Conservation (phyloP, 192 early-diverging fungal species). For the Mortierella claussenii region DNA sequence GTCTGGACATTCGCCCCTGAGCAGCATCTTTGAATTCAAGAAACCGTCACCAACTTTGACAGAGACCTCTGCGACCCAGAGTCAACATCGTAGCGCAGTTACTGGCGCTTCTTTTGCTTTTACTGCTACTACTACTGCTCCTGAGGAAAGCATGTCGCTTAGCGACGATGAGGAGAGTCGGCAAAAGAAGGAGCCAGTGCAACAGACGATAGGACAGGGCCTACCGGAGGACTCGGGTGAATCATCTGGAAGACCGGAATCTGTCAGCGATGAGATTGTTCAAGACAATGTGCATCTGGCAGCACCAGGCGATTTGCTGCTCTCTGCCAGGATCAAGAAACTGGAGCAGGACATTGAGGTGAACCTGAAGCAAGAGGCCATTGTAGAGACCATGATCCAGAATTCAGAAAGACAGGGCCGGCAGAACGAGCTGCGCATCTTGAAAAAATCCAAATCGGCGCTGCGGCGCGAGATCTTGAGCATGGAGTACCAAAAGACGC, state of each 20-base stretch:
- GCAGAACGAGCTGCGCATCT: slow-evolving; percentile 70
- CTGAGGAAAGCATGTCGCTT: neutral
- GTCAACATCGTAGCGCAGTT: no score
- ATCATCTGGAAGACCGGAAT: neutral
- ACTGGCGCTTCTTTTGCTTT: no score
- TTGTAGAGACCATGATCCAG: slow-evolving; percentile 71
- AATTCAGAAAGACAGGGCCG: slow-evolving; percentile 65
- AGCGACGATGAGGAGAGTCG: slow-evolving; percentile 6
- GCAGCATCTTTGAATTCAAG: slow-evolving; percentile 12
- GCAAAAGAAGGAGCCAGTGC: neutral
- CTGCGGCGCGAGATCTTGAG: slow-evolving; percentile 67
- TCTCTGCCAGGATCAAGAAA: slow-evolving; percentile 62
- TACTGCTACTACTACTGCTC: no score
- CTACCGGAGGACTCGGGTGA: neutral
- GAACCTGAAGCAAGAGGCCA: slow-evolving; percentile 70
- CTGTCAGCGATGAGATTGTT: neutral
- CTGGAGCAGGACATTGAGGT: slow-evolving; percentile 65
- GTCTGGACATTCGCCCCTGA: neutral
- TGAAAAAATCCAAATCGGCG: slow-evolving; percentile 66
- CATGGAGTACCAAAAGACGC: slow-evolving; percentile 69
- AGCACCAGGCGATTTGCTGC: slow-evolving; percentile 75
- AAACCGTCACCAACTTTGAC: neutral
- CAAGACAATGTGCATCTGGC: slow-evolving; percentile 65
- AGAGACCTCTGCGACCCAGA: no score
- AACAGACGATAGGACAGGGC: neutral